Conservation (phyloP, 768 basidiomycete species). For the Pluteus cervinus region DNA sequence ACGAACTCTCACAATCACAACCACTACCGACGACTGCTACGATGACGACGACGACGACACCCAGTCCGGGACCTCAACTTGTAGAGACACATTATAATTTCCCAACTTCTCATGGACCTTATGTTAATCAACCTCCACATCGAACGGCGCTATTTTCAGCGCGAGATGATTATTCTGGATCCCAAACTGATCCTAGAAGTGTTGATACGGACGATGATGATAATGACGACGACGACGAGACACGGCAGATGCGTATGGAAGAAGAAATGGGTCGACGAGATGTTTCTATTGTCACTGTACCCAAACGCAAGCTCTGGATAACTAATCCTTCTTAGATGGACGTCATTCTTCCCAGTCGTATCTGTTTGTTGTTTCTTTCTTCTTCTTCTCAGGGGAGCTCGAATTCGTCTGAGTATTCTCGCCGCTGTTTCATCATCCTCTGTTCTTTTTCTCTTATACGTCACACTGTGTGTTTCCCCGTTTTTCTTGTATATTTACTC, state of each 20-base stretch:
- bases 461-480: no score
- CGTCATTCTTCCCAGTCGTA: no score
- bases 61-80: constrained; percentile 39
- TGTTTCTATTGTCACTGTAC: constrained; percentile 76
- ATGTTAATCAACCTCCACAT: constrained; percentile 62
- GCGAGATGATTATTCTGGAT: constrained; percentile 32
- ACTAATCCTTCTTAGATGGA: constrained; percentile 57
- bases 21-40: no score
- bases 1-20: no score
- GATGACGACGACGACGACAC: no score
- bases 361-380: no score
- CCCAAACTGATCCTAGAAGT: constrained; percentile 38
- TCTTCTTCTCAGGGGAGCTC: no score
- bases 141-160: constrained; percentile 32
- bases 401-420: no score
- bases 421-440: no score
- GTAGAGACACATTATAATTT: no score
- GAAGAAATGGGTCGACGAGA: constrained; percentile 79
- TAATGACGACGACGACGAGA: constrained; percentile 70
- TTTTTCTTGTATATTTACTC: no score
- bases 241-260: constrained; percentile 69
- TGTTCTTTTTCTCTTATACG: no score
- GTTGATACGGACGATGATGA: constrained; percentile 56
- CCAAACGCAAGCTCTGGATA: constrained; percentile 69
- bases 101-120: constrained; percentile 63